A percentile compares a stretch with the other conserved stretches of the same genome.
Conservation (phyloP, 1,284 basidiomycete genomes). For the Inonotus hispidus region DNA sequence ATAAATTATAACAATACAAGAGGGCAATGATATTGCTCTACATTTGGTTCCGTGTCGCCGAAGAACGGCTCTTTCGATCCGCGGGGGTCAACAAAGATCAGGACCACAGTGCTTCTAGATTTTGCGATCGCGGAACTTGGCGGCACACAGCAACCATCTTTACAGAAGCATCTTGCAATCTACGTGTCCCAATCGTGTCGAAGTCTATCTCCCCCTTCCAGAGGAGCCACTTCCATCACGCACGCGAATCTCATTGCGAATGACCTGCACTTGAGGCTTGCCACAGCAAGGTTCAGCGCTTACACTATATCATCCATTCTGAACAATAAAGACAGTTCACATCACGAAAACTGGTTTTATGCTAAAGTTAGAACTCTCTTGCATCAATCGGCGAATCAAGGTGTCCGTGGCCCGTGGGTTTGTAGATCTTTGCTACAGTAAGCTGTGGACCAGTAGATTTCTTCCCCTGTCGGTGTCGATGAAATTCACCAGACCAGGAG, state of each 20-base stretch:
- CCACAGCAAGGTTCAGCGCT: not conserved
- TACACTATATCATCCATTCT: not conserved
- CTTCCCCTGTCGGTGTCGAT: too few species aligned
- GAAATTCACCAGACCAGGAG: too few species aligned
- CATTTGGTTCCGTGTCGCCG: not conserved
- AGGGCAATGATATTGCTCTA: not conserved
- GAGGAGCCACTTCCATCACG: not conserved
- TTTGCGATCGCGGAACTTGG: not conserved
- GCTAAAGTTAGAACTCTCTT: not conserved
- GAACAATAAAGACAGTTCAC: too few species aligned
- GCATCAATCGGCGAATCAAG: not conserved
- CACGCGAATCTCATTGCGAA: not conserved
- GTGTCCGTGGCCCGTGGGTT: not conserved
- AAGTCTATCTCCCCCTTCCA: not conserved
- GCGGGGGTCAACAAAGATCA: not conserved
- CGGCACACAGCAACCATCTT: not conserved
- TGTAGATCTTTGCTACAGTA: not conserved
- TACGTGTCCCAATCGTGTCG: not conserved
- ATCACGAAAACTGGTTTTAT: not conserved
- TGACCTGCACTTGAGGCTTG: not conserved
- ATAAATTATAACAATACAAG: too few species aligned
- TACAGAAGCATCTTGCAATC: not conserved
- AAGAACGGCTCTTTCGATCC: not conserved
- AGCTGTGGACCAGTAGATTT: not conserved
- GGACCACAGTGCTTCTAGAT: not conserved